Evolutionary conservation across 306 rosid species (phyloP), one percentile per base, ranked within the genome.

Genomic region (Cercis canadensis): DNA sequence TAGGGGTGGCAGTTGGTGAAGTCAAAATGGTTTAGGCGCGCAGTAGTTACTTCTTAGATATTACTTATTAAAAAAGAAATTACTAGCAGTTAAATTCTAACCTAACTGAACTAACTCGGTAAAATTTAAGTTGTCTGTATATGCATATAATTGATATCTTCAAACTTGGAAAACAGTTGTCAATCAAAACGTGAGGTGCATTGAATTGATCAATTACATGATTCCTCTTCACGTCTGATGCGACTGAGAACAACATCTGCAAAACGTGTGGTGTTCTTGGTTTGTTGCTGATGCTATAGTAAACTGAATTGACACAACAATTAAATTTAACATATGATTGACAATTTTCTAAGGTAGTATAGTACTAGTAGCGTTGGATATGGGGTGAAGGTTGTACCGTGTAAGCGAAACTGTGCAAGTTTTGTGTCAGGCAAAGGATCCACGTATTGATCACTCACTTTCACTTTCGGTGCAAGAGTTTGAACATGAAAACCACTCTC

Each of bases 391-490:
- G 54, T 12, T 34, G 36, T 3, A 34, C 0, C 24, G 68, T 2
- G 50, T 4, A 31, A 68, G 56, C 34, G 34, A 47, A 61, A 37
- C 36, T 39, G 12, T 62, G 77, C 44, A 29, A 70, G 56, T 39
- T 62, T 56, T 36, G 80, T 80, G 83, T n/a, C 6, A 56, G 59
- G 36, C n/a, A 65, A 11, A 76, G 45, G 57, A 69, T 69, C 84
- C 89, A 82, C 82, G 83, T 75, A 52, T 12, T 65, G 44, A 6
- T 12, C 31, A 50, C 37, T 57, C 63, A 6, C 66, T 49, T 72
- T 58, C 82, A 81, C 96, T 89, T 89, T 89, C 96, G 96, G 96
- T 72, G 87, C 47, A 66, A 47, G 72, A 18, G 45, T 67, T 80
- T 59, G 71, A 74, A 74, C 74, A 55, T 29, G 39, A 62, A 64